Evolutionary conservation across 306 rosid genomes (phyloP).

Genomic region (Geum urbanum): DNA sequence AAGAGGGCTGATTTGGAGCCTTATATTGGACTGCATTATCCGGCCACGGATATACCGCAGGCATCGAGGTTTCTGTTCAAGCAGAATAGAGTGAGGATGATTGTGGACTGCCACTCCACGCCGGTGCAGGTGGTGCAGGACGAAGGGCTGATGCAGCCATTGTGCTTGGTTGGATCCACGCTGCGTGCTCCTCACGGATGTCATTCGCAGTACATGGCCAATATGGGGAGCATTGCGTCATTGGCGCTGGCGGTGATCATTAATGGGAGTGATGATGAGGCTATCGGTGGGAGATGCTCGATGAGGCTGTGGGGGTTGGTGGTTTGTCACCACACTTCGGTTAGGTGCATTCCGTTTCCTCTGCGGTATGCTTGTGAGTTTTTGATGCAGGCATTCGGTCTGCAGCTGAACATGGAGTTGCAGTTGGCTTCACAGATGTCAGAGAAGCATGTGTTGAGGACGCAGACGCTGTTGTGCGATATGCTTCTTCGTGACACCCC

Average conservation of each 20-base stretch:
- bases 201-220: constrained; percentile 94
- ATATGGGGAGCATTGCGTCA: constrained; percentile 90
- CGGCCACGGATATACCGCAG: constrained; percentile 93
- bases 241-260: constrained; percentile 85
- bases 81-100: constrained; percentile 96
- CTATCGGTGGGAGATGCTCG: constrained; percentile 40
- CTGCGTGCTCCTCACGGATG: constrained; percentile 93
- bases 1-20: constrained; percentile 84
- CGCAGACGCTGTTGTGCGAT: constrained; percentile 92
- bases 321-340: constrained; percentile 93
- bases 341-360: constrained; percentile 82
- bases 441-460: constrained; percentile 85
- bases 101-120: constrained; percentile 77
- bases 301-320: constrained; percentile 96
- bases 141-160: constrained; percentile 67
- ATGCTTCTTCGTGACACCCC: constrained; percentile 95
- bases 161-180: constrained; percentile 92
- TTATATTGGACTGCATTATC: constrained; percentile 90
- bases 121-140: constrained; percentile 71
- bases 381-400: constrained; percentile 94
- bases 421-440: constrained; percentile 63
- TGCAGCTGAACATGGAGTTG: constrained; percentile 89
- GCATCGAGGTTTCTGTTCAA: constrained; percentile 94
- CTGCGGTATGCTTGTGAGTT: constrained; percentile 93
- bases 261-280: constrained; percentile 68